Conservation (phyloP, 352 stramenopile species). For the Phytophthora citrophthora region DNA sequence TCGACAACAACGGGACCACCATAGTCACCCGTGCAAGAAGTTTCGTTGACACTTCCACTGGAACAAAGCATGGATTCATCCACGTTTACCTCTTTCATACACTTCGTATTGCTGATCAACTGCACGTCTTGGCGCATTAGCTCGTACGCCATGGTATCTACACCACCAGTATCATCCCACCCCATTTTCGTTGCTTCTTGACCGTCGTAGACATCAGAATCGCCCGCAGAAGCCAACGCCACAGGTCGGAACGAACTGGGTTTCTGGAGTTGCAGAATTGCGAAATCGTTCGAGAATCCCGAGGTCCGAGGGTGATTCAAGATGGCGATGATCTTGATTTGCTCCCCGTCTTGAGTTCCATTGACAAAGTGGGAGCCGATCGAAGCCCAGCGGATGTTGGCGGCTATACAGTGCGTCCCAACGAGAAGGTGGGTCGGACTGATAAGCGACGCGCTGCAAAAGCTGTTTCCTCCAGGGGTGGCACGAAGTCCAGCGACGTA, state of each 20-base stretch:
- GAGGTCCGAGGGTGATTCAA: slow-evolving; percentile 10
- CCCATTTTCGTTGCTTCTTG: slow-evolving; percentile 32
- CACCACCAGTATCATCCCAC: slow-evolving; percentile 34
- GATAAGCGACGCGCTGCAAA: slow-evolving; percentile 20
- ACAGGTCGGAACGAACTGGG: slow-evolving; percentile 4
- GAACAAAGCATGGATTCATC: slow-evolving; percentile 54
- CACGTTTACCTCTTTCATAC: slow-evolving; percentile 27
- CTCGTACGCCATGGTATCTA: slow-evolving; percentile 14
- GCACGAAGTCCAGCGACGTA: slow-evolving; percentile 36
- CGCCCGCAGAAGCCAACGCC: slow-evolving; percentile 6
- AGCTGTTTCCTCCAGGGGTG: slow-evolving; percentile 13
- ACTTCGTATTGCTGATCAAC: slow-evolving; percentile 45
- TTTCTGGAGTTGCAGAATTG: background rate
- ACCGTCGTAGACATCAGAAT: slow-evolving; percentile 31
- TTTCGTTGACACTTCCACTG: slow-evolving; percentile 16
- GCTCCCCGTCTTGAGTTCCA: slow-evolving; percentile 21
- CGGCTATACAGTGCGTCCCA: background rate
- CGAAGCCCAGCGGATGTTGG: slow-evolving; percentile 11
- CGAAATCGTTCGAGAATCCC: background rate
- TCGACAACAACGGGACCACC: slow-evolving; percentile 50
- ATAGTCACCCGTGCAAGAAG: slow-evolving; percentile 62
- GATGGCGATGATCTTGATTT: slow-evolving; percentile 23
- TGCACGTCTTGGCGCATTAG: slow-evolving; percentile 43
- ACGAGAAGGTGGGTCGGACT: slow-evolving; percentile 17
- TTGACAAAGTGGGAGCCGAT: slow-evolving; percentile 27